Percentiles rank a stretch among this genome's conserved stretches.
phyloP scores from a whole-genome alignment of 192 early-diverging fungal genomes.

The Coemansia sp. region DNA sequence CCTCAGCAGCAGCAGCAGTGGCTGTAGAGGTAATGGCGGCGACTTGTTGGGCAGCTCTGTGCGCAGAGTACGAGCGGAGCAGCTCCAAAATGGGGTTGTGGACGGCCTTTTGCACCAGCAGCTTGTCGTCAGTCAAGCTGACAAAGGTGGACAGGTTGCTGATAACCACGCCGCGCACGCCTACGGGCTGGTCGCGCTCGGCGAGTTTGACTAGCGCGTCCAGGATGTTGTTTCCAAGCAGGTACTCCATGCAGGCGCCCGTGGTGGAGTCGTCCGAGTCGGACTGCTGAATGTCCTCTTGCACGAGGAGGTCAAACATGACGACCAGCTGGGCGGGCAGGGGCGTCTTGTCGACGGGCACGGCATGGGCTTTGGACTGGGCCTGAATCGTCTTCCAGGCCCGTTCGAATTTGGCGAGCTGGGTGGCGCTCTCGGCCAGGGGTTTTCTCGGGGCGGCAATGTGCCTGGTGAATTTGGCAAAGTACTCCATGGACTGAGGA shows the following conservation, averaged over 20 bases:
- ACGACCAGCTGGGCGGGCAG: slow-evolving; percentile 73
- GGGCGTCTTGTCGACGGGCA: slow-evolving; percentile 70
- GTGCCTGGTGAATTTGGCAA: slow-evolving; percentile 67
- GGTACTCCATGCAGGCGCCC: slow-evolving; percentile 89
- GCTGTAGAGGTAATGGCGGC: too few relatives aligned
- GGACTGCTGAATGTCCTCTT: slow-evolving; percentile 73
- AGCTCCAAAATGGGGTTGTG: slow-evolving; percentile 84
- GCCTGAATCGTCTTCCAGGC: slow-evolving; percentile 65
- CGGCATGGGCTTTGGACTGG: slow-evolving; percentile 50
- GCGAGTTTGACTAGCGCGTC: slow-evolving; percentile 77
- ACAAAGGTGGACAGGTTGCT: slow-evolving; percentile 80
- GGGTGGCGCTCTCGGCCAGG: slow-evolving; percentile 63
- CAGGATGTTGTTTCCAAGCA: slow-evolving; percentile 84
- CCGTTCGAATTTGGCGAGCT: slow-evolving; percentile 71
- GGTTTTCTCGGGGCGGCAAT: slow-evolving; percentile 63
- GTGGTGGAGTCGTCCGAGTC: slow-evolving; percentile 73
- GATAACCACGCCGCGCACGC: slow-evolving; percentile 80
- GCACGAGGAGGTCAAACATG: slow-evolving; percentile 88
- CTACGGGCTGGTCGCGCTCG: slow-evolving; percentile 76
- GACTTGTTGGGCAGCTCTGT: background rate
- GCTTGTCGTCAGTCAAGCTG: slow-evolving; percentile 83
- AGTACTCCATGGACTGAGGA: slow-evolving; percentile 60
- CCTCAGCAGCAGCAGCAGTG: slow-evolving; percentile 4
- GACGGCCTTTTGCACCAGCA: slow-evolving; percentile 88
- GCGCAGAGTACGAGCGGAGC: slow-evolving; percentile 65